Percentiles rank a stretch among this genome's conserved stretches.
phyloP scores from a whole-genome alignment of 768 basidiomycete genomes.

The Hericium coralloides region DNA sequence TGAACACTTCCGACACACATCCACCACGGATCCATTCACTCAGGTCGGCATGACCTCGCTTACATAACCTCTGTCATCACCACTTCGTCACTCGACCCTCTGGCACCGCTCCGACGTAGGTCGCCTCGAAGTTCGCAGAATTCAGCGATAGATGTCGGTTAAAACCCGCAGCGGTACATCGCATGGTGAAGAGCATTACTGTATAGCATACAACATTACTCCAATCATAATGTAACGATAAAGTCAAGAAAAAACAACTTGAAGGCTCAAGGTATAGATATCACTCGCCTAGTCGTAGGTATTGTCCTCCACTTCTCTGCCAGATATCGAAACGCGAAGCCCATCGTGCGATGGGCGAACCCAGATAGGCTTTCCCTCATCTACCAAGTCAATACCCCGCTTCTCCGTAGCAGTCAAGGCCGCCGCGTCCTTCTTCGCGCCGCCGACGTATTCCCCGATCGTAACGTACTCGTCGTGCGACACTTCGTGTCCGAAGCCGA shows the following conservation, averaged over 20 bases:
- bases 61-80: too few species aligned
- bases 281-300: constrained; percentile 29
- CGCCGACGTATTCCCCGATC: constrained; percentile 46
- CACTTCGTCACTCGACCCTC: too few species aligned
- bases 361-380: constrained; percentile 43
- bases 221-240: not conserved
- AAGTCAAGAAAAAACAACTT: not conserved
- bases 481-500: constrained; percentile 71
- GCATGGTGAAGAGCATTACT: too few species aligned
- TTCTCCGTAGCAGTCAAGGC: constrained; percentile 26
- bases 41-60: too few species aligned
- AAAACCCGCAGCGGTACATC: too few species aligned
- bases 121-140: too few species aligned
- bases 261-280: not conserved
- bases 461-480: constrained; percentile 69
- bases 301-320: constrained; percentile 39
- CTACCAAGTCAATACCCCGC: constrained; percentile 37
- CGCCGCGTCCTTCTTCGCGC: constrained; percentile 16
- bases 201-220: too few species aligned
- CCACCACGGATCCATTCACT: too few species aligned
- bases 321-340: constrained; percentile 42
- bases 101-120: too few species aligned
- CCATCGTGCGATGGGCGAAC: constrained; percentile 73
- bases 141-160: too few species aligned
- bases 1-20: too few species aligned